phyloP scores from a whole-genome alignment of 352 stramenopile genomes.

The Globisporangium paroecandrum region DNA sequence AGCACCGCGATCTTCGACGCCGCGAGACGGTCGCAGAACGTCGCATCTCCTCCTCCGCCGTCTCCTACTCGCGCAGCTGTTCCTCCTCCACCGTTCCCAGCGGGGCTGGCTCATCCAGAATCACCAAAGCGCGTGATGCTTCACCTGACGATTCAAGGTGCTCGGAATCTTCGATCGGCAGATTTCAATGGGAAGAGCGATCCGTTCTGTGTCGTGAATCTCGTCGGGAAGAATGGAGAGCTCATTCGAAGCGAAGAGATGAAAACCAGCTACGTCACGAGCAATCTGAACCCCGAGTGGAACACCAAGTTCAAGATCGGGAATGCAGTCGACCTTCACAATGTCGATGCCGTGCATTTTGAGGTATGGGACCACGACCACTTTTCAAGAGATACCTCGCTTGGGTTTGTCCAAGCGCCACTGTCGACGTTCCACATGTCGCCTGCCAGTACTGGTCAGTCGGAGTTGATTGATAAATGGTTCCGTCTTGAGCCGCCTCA shows the following conservation, averaged over 20 bases:
- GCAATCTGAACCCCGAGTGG: constrained; percentile 56
- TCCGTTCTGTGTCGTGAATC: constrained; percentile 61
- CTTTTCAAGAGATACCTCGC: constrained; percentile 41
- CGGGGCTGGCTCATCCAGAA: constrained; percentile 10
- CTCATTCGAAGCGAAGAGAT: constrained; percentile 53
- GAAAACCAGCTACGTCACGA: constrained; percentile 46
- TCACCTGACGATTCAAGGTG: constrained; percentile 47
- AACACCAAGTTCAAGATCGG: constrained; percentile 47
- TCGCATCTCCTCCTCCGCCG: constrained; percentile 9
- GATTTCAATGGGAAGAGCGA: constrained; percentile 72
- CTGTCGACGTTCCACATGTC: constrained; percentile 65
- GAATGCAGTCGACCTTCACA: constrained; percentile 45
- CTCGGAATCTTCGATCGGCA: constrained; percentile 42
- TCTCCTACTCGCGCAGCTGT: constrained; percentile 5
- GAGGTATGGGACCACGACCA: constrained; percentile 64
- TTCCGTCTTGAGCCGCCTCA: constrained; percentile 56
- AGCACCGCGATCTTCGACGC: constrained; percentile 53
- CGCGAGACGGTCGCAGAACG: constrained; percentile 37
- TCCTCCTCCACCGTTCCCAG: constrained; percentile 13
- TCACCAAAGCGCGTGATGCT: constrained; percentile 39
- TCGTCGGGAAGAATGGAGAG: constrained; percentile 57
- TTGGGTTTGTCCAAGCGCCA: constrained; percentile 57
- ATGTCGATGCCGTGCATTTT: constrained; percentile 54
- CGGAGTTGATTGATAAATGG: constrained; percentile 60
- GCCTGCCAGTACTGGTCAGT: constrained; percentile 49